A percentile compares a stretch with the other conserved stretches of the same genome.
These are phyloP conservation scores for Annona cherimola DNA, from an alignment of 164 flowering plant species.

Conservation along the genomic window DNA sequence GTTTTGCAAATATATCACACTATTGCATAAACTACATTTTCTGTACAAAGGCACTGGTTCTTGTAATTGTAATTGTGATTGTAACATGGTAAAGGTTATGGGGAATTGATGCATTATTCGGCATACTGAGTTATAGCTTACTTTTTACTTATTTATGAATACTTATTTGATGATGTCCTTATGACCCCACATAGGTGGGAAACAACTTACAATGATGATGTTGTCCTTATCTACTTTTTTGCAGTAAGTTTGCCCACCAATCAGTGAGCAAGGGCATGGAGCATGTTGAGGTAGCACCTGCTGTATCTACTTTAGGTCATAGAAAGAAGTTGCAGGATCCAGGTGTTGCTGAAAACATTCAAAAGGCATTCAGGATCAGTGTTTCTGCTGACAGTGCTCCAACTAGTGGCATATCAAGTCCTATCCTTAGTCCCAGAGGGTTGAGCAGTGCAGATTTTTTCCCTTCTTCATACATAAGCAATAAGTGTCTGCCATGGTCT, in stretches of 20 bases:
- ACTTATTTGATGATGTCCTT: neutral
- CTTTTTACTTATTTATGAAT: neutral
- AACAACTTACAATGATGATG: neutral
- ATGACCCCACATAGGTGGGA: neutral
- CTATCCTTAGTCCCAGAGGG: conserved; percentile 54
- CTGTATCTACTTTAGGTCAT: conserved; percentile 13
- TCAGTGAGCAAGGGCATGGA: neutral
- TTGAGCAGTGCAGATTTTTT: conserved; percentile 26
- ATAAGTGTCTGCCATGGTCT: conserved; percentile 47
- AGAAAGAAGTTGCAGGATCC: conserved; percentile 22
- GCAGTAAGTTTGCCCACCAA: neutral
- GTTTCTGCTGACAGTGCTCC: conserved; percentile 60
- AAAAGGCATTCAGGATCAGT: conserved; percentile 20
- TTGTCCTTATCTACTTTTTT: neutral
- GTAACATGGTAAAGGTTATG: neutral
- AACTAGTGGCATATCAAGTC: conserved; percentile 54
- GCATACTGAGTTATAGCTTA: no score
- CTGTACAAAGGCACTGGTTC: no score
- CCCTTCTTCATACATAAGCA: conserved; percentile 18
- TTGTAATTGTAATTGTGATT: no score
- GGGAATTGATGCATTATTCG: neutral
- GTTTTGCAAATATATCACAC: no score
- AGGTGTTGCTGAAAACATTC: conserved; percentile 12
- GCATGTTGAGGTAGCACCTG: neutral
- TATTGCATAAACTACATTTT: no score